Evolutionary conservation across 2,329 filamentous ascomycete species (phyloP).

Genomic region (Waltergamsia citrina): DNA sequence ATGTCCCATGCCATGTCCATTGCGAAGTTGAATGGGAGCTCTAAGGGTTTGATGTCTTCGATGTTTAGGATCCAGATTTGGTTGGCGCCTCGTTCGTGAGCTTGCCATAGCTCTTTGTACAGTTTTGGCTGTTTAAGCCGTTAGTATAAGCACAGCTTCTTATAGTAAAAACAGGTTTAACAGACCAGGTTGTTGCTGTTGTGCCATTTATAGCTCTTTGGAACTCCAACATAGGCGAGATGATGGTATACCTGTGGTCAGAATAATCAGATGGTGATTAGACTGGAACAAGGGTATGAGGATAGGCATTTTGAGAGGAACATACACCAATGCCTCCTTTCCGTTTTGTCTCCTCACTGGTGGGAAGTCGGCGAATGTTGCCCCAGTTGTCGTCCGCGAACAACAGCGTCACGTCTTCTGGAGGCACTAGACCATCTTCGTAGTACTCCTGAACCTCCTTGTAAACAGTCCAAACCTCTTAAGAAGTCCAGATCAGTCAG

Average conservation of each 20-base stretch:
- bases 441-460: slow-evolving; percentile 54
- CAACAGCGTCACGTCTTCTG: slow-evolving; percentile 49
- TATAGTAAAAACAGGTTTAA: too few relatives aligned
- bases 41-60: slow-evolving; percentile 52
- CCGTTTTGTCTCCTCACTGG: slow-evolving; percentile 40
- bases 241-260: slow-evolving; percentile 37
- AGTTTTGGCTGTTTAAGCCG: too few relatives aligned
- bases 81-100: slow-evolving; percentile 44
- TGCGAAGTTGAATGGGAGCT: slow-evolving; percentile 46
- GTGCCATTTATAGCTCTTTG: slow-evolving; percentile 32
- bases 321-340: slow-evolving; percentile 45
- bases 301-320: not conserved
- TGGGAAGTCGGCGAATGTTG: slow-evolving; percentile 44
- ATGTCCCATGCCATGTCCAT: slow-evolving; percentile 46
- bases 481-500: slow-evolving; percentile 16
- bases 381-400: slow-evolving; percentile 55
- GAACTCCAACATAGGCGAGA: slow-evolving; percentile 25
- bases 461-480: slow-evolving; percentile 34
- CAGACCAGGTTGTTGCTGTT: slow-evolving; percentile 46
- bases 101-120: slow-evolving; percentile 35
- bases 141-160: too few relatives aligned
- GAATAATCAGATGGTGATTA: not conserved
- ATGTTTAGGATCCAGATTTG: slow-evolving; percentile 58
- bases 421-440: slow-evolving; percentile 40
- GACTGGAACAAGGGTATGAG: too few relatives aligned